Conservation (phyloP, 2,329 filamentous ascomycete genomes). For the Emergomyces orientalis region DNA sequence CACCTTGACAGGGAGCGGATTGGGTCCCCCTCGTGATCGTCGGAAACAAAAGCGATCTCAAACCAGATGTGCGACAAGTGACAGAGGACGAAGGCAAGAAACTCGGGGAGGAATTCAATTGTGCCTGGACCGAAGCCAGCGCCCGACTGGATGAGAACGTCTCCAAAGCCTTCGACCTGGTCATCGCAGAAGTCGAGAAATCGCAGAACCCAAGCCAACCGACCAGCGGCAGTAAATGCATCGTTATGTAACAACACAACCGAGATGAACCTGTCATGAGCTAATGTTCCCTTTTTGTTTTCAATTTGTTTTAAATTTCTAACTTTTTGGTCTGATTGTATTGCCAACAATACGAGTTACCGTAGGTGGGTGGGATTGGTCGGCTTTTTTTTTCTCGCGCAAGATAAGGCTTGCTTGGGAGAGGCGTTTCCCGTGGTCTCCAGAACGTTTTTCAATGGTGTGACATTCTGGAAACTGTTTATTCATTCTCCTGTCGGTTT, state of each 20-base stretch:
- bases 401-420: neutral
- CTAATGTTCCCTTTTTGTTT: neutral
- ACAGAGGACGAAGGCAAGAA: conserved; percentile 74
- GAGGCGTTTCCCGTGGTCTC: neutral
- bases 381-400: neutral
- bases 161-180: conserved; percentile 79
- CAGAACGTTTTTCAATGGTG: neutral
- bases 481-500: conserved; percentile 1
- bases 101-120: conserved; percentile 76
- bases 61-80: conserved; percentile 87
- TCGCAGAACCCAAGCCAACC: conserved; percentile 82
- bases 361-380: neutral
- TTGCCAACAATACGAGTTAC: neutral
- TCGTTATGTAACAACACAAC: conserved; percentile 58
- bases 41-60: conserved; percentile 92
- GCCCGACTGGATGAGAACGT: conserved; percentile 94
- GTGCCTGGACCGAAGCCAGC: conserved; percentile 89
- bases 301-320: neutral
- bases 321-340: neutral
- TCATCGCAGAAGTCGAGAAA: conserved; percentile 93
- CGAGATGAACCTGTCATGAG: neutral
- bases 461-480: neutral
- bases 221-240: conserved; percentile 69
- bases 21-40: conserved; percentile 89
- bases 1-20: conserved; percentile 63